Evolutionary conservation across 176 grass and related monocot genomes (phyloP), one percentile per base, ranked within the genome.

Genomic region (Thinopyrum elongatum): DNA sequence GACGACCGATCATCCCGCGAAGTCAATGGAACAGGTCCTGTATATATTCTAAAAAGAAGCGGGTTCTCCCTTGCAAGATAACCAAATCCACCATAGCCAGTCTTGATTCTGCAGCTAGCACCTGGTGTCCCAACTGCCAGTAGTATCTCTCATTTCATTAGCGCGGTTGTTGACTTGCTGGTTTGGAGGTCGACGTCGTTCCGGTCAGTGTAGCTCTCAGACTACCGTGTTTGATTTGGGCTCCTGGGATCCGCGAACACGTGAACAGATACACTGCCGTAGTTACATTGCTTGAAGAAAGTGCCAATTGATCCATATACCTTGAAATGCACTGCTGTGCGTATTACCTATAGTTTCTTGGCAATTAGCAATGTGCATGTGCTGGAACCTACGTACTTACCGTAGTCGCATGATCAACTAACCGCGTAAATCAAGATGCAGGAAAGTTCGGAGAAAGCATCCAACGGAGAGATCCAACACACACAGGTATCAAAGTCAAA

Each of bases 41-140:
- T 74, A 74, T 57, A 17, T 25, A 61, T 25, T 10, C 22, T 29
- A 6, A 42, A 26, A 9, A 2, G 31, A 38, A 85, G 2, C 27
- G 65, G 15, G 83, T 78, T 49, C 86, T 78, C 83, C 73, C 22
- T 19, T 15, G 26, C 86, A 61, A 70, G 70, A 22, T 0, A 22
- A 0, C 47, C 59, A 8, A 47, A 81, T 64, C 14, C 26, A 61
- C 10, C 59, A 25, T n/a, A 61, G 64, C 14, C 27, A 33, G 16
- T 17, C 7, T 33, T 8, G 59, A 26, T 5, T 17, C 28, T 8
- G 64, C 64, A 17, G 15, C 3, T 16, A 7, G 29, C 16, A 17
- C 17, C 8, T 1, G 35, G 35, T 36, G 35, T 7, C 35, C 35
- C 35, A 36, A 7, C 35, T 36, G 35, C 35, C 35, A 36, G 7